A percentile compares a stretch with the other conserved stretches of the same genome.
These are phyloP conservation scores for Grosmannia clavigera DNA, from an alignment of 2,329 filamentous ascomycete genomes.

Conservation along the genomic window DNA sequence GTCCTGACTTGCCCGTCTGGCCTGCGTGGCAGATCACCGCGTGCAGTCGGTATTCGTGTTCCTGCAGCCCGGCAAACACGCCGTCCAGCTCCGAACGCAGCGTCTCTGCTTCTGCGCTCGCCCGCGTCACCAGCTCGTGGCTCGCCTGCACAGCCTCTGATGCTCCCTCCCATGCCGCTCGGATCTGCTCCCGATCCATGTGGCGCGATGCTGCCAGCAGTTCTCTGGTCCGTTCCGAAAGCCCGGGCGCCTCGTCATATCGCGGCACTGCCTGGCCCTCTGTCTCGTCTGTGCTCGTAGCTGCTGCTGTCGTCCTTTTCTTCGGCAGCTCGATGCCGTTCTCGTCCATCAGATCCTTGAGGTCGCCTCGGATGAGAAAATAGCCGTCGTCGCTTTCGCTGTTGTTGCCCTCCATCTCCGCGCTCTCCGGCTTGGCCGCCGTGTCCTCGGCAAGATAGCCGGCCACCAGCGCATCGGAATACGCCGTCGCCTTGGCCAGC, in stretches of 20 bases:
- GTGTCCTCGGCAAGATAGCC: neutral
- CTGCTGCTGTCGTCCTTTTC: neutral
- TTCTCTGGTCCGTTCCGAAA: neutral
- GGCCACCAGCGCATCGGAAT: conserved; percentile 3
- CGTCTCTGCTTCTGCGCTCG: conserved; percentile 5
- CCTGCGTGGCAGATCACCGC: conserved; percentile 88
- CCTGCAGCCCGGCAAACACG: conserved; percentile 50
- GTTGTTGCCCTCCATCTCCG: neutral
- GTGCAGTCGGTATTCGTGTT: conserved; percentile 69
- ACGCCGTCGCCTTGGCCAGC: neutral
- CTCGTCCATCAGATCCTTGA: conserved; percentile 17
- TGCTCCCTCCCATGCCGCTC: neutral
- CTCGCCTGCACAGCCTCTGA: neutral
- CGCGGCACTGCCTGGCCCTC: neutral
- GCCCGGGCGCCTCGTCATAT: neutral
- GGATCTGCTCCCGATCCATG: conserved; percentile 2
- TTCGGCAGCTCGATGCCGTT: conserved; percentile 19
- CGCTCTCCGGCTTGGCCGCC: neutral
- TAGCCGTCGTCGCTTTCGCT: conserved; percentile 7
- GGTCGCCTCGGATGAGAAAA: conserved; percentile 10
- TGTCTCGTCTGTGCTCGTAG: neutral
- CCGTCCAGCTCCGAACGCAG: conserved; percentile 24
- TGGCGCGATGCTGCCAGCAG: conserved; percentile 1
- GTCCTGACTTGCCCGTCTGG: conserved; percentile 53
- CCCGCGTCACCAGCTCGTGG: neutral